phyloP scores from a whole-genome alignment of 148 eudicot species.

The Oxyria digyna region DNA sequence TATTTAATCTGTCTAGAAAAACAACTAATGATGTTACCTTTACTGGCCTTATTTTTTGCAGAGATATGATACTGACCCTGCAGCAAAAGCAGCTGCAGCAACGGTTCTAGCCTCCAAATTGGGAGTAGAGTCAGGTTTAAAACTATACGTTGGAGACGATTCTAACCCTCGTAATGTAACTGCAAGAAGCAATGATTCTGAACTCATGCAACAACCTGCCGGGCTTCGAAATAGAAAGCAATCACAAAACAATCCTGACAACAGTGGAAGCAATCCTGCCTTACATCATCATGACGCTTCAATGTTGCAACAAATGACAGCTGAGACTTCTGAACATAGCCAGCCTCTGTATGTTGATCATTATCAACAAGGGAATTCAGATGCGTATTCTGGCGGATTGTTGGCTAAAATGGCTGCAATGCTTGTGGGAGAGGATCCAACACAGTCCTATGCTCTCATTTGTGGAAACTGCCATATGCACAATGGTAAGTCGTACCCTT shows the following conservation, averaged over 20 bases:
- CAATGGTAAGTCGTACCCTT: constrained; percentile 52
- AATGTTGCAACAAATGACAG: constrained; percentile 23
- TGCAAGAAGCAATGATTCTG: constrained; percentile 64
- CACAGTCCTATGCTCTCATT: constrained; percentile 85
- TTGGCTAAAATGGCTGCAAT: constrained; percentile 72
- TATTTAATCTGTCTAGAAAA: no score
- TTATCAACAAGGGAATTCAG: constrained; percentile 35
- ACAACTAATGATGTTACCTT: no score
- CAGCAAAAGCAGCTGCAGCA: constrained; percentile 97
- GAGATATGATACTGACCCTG: constrained; percentile 97
- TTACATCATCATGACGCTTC: constrained; percentile 25
- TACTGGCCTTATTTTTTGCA: constrained; percentile 22
- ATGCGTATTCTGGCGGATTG: constrained; percentile 61
- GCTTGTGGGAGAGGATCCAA: constrained; percentile 96
- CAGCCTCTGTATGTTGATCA: constrained; percentile 55
- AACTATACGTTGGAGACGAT: constrained; percentile 58
- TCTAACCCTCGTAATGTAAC: constrained; percentile 20
- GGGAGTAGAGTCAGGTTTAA: constrained; percentile 83
- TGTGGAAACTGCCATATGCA: constrained; percentile 97
- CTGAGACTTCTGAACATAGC: constrained; percentile 25
- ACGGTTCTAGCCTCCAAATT: constrained; percentile 81
- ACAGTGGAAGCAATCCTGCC: constrained; percentile 24
- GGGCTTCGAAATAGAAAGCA: constrained; percentile 77
- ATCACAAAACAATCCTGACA: constrained; percentile 24
- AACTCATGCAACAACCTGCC: constrained; percentile 32